Base-by-base conservation (phyloP, 768 basidiomycete species). In the Boletus patriciae region DNA sequence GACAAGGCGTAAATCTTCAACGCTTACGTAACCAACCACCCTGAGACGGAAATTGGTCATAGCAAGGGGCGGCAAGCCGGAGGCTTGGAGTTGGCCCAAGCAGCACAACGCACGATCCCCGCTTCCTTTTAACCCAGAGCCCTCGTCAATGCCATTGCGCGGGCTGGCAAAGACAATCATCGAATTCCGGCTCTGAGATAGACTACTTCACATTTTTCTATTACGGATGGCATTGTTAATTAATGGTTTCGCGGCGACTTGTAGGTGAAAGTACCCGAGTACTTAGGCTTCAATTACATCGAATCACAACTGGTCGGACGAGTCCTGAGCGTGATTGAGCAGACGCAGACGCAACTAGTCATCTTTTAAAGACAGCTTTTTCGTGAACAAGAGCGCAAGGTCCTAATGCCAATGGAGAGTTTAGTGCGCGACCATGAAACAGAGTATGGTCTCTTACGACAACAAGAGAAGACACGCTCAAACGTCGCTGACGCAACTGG, bases 151-250 rank as follows among this genome's bases (percentile, higher is more conserved):
- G 75, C 79, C 18, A 80, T 94, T 55, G 58, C 94, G 19, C 81
- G 88, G 18, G 83, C 84, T 38, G 92, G 92, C 5, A 91, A 88
- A 68, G 85, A 87, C 60, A 87, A 87, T 46, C 75, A 86, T 59
- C 66, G 83, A 38, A 78, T 91, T 40, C 62, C 92, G 10, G 80
- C 69, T 36, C 54, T 79, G 27, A 67, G 54, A 46, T 73, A 56
- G 55, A 55, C 33, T 46, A 34, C 12, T 31, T 46, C 0, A 2
- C 27, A 19, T 36, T 29, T 54, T 37, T 21, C 16, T n/a, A 55
- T 33, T 52, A 23, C 21, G 42, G 33, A 49, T 27, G 16, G 34
- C 34, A 43, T 11, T n/a, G 43, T 16, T 33, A 44, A 36, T 31
- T 11, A 5, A 48, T 16, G 16, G 12, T 44, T 23, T 41, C 29